Evolutionary conservation across 2,329 filamentous ascomycete genomes (phyloP), one percentile per base, ranked within the genome.

Genomic region (Penicillium brasilianum): DNA sequence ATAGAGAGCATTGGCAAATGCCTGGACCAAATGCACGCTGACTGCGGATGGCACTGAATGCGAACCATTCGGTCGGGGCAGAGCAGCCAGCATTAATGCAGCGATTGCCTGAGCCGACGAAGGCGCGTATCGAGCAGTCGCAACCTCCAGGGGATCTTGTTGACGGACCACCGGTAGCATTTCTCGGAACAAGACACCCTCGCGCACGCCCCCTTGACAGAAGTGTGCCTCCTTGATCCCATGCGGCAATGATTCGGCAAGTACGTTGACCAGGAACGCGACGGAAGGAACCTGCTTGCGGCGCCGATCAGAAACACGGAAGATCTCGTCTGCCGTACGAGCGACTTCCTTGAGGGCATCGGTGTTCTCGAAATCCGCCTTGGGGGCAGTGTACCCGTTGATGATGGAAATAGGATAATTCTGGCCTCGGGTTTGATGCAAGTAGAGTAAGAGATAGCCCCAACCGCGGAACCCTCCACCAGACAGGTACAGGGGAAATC

Each of bases 401-500:
- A 94, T 88, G 39, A 89, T 87, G 0, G 91, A 87, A 30, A 96
- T 90, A 0, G 93, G 92, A 72, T 96, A 96, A 0, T 90, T 91
- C 37, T 64, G 65, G 3, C 65, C 65, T 54, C 84, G 82, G 32
- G 91, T 85, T 13, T 83, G 78, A 72, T 95, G 91, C 62, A 86
- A 84, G 72, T 90, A 88, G 87, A 96, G 91, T 46, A 96, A 81
- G 70, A 96, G 88, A 75, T 91, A 94, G 9, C 92, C 93, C 82
- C 95, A 96, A 18, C 93, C 93, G 25, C 93, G 84, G 72, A 96
- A 96, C 0, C 93, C 93, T 28, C 93, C 93, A 30, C 93, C 93
- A 61, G 91, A 96, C 59, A 97, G 86, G 72, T 93, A 96, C 10
- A 96, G 81, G 13, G 89, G 86, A 57, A 92, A 82, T 1, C 84